Base-by-base conservation (phyloP, 306 rosid genomes). In the Fragaria iinumae region DNA sequence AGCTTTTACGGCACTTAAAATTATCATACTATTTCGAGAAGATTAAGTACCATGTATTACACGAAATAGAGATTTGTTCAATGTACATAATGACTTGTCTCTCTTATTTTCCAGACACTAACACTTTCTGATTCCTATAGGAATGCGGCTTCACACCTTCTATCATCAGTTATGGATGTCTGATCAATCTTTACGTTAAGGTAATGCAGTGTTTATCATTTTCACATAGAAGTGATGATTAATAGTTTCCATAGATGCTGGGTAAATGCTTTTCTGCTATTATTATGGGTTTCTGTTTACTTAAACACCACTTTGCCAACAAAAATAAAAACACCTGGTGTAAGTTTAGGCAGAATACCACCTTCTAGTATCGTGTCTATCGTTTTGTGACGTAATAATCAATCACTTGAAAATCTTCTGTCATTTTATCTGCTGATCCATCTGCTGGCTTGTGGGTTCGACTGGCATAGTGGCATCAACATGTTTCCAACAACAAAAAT, bases 101-200 rank as follows among this genome's bases (percentile, higher is more conserved):
- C 39, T 25, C 57, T 44, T 67, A 69, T 78, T 75, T 69, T 67
- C 73, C 62, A 43, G 77, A 18, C 48, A 8, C 56, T 82, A 66
- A 82, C 72, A n/a, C 62, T 50, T 65, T 2, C 66, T 76, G 57
- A 49, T 79, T 64, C 11, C 38, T 78, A 77, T 71, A 95, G 98
- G 97, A 95, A 90, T 95, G 97, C 80, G 97, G 98, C 76, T 87
- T 95, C 84, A 84, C 94, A 63, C 98, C 98, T 77, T 89, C 97
- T 11, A 83, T 92, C 86, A 77, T 95, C 86, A 95, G 84, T 80
- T 95, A 92, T 86, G 97, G 98, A 49, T 95, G 98, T 87, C 88
- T 95, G 71, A 87, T 92, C 84, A 95, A 95, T 83, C 96, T 85
- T 83, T 95, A 89, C 76, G 78, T 88, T 57, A 95, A 95, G 97